phyloP scores from a whole-genome alignment of 495 filamentous ascomycete species.

The Aspergillus nidulans region DNA sequence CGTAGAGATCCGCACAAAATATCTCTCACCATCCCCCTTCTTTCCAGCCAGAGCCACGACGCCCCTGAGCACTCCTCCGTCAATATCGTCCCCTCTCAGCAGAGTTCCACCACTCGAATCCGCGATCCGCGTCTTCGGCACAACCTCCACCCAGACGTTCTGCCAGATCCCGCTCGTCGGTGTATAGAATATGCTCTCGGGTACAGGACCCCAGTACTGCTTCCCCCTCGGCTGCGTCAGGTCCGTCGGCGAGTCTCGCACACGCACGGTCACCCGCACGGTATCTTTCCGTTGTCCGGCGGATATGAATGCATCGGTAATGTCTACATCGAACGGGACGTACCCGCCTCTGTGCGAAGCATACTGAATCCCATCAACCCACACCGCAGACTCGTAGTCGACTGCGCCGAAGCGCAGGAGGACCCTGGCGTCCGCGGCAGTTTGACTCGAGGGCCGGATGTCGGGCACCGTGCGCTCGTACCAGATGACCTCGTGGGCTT shows the following conservation, averaged over 20 bases:
- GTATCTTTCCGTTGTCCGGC: not conserved
- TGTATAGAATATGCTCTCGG: constrained; percentile 40
- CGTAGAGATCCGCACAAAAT: not conserved
- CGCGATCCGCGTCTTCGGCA: constrained; percentile 23
- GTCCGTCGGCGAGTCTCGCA: constrained; percentile 31
- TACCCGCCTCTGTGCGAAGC: constrained; percentile 33
- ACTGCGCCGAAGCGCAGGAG: constrained; percentile 36
- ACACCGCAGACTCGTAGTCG: constrained; percentile 35
- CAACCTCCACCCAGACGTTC: constrained; percentile 36
- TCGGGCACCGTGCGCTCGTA: constrained; percentile 50
- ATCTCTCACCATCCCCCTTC: constrained; percentile 12
- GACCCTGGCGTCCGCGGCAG: constrained; percentile 14
- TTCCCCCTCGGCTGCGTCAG: constrained; percentile 38
- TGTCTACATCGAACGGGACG: constrained; percentile 35
- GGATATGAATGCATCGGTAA: constrained; percentile 24
- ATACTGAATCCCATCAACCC: constrained; percentile 24
- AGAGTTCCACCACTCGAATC: constrained; percentile 32
- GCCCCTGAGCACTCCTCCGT: constrained; percentile 22
- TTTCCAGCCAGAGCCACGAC: constrained; percentile 15
- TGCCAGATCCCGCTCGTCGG: constrained; percentile 36
- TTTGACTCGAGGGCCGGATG: constrained; percentile 31
- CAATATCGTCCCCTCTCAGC: constrained; percentile 31
- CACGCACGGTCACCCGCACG: constrained; percentile 24
- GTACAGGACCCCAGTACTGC: constrained; percentile 36
- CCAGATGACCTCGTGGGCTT: constrained; percentile 57